Evolutionary conservation across 305 asterid genomes (phyloP), one percentile per base, ranked within the genome.

Genomic region (Ruellia speciosa): DNA sequence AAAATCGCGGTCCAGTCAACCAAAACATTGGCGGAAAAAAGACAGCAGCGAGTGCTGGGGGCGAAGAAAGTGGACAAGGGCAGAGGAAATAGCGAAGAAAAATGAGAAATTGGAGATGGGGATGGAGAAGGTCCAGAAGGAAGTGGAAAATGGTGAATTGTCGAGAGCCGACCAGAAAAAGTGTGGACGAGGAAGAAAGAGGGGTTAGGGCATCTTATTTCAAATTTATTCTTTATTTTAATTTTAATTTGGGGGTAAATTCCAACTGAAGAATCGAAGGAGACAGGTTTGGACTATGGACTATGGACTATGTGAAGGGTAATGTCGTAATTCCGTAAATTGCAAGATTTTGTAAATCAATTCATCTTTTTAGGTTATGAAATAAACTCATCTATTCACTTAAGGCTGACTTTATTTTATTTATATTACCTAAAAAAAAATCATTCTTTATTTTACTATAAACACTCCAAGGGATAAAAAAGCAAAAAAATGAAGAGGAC

Each of bases 151-250:
- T 14, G 19, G 10, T 5, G 9, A 47, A 47, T 47, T 14, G 52
- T 47, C 52, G 18, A 5, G 10, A 13, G 52, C 52, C 52, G 52
- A 47, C 52, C 52, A 37, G 41, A 47, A 3, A 47, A 47, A 47
- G 19, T n/a, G 10, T 5, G 19, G 19, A 16, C 19, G 52, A n/a
- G 19, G 52, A 47, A 14, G 52, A 47, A 16, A 16, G 52, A 13
- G 14, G 52, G 11, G 52, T 47, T 47, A 47, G 19, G 52, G 52
- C 52, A 9, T 47, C 52, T 47, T 14, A 47, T 47, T 11, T 24
- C 48, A 37, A 14, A 43, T 43, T 43, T 43, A 11, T 43, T 43
- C 5, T 43, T 43, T 43, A 37, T 37, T 6, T 37, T 37, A 6
- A 37, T 37, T 37, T 37, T 37, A 37, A 10, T 37, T 6, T 6